A percentile compares a stretch with the other conserved stretches of the same genome.
Conservation (phyloP, 129 eudicot species). For the Glebionis coronaria region DNA sequence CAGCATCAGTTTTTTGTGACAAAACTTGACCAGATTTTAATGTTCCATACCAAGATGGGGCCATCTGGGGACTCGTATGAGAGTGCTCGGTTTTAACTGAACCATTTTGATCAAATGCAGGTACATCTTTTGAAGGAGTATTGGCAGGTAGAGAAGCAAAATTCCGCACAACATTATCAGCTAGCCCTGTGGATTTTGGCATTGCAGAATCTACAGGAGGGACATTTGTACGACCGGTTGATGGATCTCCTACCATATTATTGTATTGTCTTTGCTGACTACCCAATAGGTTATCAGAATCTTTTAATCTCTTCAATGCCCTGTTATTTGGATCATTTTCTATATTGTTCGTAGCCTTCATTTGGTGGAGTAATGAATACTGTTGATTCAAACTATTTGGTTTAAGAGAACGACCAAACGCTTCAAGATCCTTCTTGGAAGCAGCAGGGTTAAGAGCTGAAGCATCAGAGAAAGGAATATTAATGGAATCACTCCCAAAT, state of each 20-base stretch:
- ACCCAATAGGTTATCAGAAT: constrained; percentile 32
- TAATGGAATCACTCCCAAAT: constrained; percentile 39
- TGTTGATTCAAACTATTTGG: constrained; percentile 50
- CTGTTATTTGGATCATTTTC: constrained; percentile 56
- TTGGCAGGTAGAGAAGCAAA: constrained; percentile 37
- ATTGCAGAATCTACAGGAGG: constrained; percentile 42
- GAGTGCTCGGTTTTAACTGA: constrained; percentile 41
- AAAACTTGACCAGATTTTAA: constrained; percentile 57
- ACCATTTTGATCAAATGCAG: constrained; percentile 32
- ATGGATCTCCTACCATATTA: too few relatives aligned
- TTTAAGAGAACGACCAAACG: constrained; percentile 76
- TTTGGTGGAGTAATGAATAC: constrained; percentile 63
- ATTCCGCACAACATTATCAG: constrained; percentile 32
- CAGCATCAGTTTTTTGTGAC: constrained; percentile 33
- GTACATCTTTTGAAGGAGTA: constrained; percentile 36
- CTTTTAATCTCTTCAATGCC: constrained; percentile 53
- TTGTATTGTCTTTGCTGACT: constrained; percentile 26
- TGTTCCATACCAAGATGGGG: constrained; percentile 79
- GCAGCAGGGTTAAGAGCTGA: constrained; percentile 53
- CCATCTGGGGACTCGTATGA: constrained; percentile 78
- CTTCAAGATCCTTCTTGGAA: constrained; percentile 69
- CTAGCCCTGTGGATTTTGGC: constrained; percentile 33
- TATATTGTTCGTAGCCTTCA: constrained; percentile 44
- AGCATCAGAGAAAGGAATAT: constrained; percentile 29
- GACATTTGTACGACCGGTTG: not conserved